Base-by-base conservation (phyloP, 139 green algal genomes). In the Asterochloris erici region DNA sequence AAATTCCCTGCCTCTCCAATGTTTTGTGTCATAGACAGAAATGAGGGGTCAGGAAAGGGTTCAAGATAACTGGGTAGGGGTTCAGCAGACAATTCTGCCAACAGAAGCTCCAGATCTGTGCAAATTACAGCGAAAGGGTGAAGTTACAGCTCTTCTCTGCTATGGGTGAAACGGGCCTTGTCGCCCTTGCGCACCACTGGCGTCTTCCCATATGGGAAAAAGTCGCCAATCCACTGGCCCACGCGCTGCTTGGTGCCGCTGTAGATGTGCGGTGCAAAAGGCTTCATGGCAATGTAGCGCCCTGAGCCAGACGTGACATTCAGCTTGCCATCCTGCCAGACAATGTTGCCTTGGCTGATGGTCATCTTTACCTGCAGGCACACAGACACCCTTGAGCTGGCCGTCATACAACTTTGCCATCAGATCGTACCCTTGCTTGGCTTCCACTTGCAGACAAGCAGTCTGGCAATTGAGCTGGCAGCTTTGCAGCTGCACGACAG, bases 281-380 rank as follows among this genome's bases (percentile, higher is more conserved):
- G 68, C 15, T 87, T 87, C 82, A 94, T 84, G 0, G 76, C 66
- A 29, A 98, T 83, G 77, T 92, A 97, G 9, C 93, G 83, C 4
- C 94, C 95, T 9, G 87, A 92, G 63, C 93, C 92, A 13, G 81
- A 82, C 38, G 81, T 29, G 14, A 95, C 88, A 26, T 86, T 78
- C n/a, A 99, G 83, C 85, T 90, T 84, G 61, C 88, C 94, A 27
- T 95, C 62, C 24, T 97, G 69, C 92, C 92, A 99, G 61, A 98
- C 93, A 29, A 99, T 62, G 1, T 89, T 89, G 11, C 96, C 96
- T 14, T 93, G 87, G 85, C 93, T 97, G 76, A 99, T 93, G 10
- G 96, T 99, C 13, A 84, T 89, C 13, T 92, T 83, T 63, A 99
- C 95, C 86, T 96, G 91, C 54, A 74, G 38, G 38, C 38, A 54